Percentiles rank a stretch among this genome's conserved stretches.
These are phyloP conservation scores for Lagenidium giganteum DNA, from an alignment of 352 stramenopile genomes.

Conservation along the genomic window DNA sequence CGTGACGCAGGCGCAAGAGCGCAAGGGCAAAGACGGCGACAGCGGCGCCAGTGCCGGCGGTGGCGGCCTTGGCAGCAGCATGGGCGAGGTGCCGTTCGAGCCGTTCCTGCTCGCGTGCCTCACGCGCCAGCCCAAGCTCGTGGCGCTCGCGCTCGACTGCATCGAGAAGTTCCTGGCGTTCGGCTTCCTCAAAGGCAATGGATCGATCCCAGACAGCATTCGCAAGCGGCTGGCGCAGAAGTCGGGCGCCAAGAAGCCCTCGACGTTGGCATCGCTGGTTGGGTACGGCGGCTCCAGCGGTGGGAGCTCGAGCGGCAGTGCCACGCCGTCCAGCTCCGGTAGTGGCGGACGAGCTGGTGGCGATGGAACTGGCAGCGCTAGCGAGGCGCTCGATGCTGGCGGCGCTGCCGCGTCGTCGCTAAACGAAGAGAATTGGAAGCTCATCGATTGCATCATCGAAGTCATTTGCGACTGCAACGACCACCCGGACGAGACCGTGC, in stretches of 20 bases:
- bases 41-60: not conserved
- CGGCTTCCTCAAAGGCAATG: conserved; percentile 70
- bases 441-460: conserved; percentile 87
- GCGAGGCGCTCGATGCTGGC: conserved; percentile 12
- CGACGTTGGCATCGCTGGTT: conserved; percentile 5
- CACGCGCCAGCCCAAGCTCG: conserved; percentile 71
- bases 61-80: conserved; percentile 20
- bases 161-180: conserved; percentile 90
- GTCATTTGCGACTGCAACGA: conserved; percentile 90
- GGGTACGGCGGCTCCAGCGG: conserved; percentile 6
- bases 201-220: conserved; percentile 52
- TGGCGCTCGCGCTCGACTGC: conserved; percentile 79
- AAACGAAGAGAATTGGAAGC: conserved; percentile 55
- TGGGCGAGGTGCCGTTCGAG: conserved; percentile 58
- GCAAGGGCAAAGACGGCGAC: conserved; percentile 15
- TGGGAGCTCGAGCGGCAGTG: conserved; percentile 10
- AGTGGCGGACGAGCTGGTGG: conserved; percentile 6
- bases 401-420: conserved; percentile 13
- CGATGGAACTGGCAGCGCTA: conserved; percentile 5
- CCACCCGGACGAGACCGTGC: conserved; percentile 86
- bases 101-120: conserved; percentile 71
- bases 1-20: conserved; percentile 30
- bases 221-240: conserved; percentile 64
- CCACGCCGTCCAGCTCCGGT: not conserved
- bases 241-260: conserved; percentile 18